Base-by-base conservation (phyloP, 768 basidiomycete genomes). In the Boletus patriciae region DNA sequence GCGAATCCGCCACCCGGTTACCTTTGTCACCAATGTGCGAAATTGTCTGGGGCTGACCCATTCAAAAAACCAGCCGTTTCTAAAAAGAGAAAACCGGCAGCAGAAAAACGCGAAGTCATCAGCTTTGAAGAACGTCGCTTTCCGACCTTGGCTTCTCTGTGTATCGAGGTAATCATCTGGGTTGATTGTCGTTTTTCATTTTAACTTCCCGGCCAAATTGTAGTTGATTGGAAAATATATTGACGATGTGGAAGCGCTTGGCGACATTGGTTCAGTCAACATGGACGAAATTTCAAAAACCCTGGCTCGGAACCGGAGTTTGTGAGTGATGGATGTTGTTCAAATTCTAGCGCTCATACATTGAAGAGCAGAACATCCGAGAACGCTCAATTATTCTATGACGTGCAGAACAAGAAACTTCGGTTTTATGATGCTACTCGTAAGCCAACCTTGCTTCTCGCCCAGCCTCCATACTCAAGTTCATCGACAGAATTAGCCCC, bases 361-460 rank as follows among this genome's bases (percentile, higher is more conserved):
- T 23, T 21, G 6, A 25, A 29, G 40, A 38, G 21, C 47, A 93
- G 94, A 57, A 94, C 87, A 0, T 71, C 83, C 0, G 83, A 92
- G 56, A 97, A 94, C 57, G 91, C 83, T 0, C 81, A 79, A 23
- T 75, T 99, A 12, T 98, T 99, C 74, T 95, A 97, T 66, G 86
- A 86, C 55, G 75, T 83, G 2, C 73, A 81, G 23, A 88, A 94
- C 60, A 78, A 78, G 4, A 78, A 74, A 10, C 76, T 99, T 34
- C 83, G 80, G 0, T 73, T 99, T 38, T 95, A 92, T 65, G 97
- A 99, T 73, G 89, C 86, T 41, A 97, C 96, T 0, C 87, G 94
- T 96, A 69, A 62, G 89, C 74, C n/a, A 4, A 18, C 8, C 42
- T 13, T 54, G 3, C 42, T 21, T 33, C 44, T 36, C 16, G 40